A percentile compares a stretch with the other conserved stretches of the same genome.
Evolutionary conservation across 1,284 basidiomycete species (phyloP).

Genomic region (Apiotrichum mycotoxinovorans): DNA sequence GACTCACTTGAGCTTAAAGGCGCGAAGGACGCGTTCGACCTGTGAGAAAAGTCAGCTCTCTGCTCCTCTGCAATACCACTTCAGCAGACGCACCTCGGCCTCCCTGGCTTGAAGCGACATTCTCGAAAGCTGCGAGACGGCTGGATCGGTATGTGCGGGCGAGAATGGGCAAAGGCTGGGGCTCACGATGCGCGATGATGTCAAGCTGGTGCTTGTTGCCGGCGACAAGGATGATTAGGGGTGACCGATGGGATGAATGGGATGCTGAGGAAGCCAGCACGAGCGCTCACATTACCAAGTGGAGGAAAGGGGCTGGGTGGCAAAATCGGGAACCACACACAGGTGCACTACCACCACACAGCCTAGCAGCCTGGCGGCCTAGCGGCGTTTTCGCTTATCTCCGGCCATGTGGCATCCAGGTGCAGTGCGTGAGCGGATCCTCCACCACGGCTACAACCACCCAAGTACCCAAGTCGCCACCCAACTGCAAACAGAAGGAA

Average conservation of each 20-base stretch:
- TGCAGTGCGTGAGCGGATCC: neutral
- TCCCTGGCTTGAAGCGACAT: conserved; percentile 18
- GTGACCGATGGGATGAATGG: neutral
- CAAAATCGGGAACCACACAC: neutral
- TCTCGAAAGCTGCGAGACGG: neutral
- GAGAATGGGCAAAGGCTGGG: neutral
- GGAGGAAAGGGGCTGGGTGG: no score
- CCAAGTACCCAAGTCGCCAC: neutral
- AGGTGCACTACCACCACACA: no score
- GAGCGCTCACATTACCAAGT: no score
- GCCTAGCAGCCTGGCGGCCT: no score
- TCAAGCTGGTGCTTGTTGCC: neutral
- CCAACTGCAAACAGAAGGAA: no score
- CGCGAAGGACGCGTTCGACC: conserved; percentile 54
- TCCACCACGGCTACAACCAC: neutral
- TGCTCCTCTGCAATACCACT: neutral
- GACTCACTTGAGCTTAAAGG: conserved; percentile 56
- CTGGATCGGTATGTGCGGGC: neutral
- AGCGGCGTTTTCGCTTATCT: no score
- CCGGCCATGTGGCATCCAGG: no score
- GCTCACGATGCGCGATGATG: neutral
- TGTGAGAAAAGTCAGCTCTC: conserved; percentile 27
- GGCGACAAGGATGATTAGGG: no score
- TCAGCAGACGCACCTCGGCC: conserved; percentile 33
- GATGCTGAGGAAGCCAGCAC: no score